Conservation (phyloP, 108 stramenopile genomes). For the Epipyxis sp. region DNA sequence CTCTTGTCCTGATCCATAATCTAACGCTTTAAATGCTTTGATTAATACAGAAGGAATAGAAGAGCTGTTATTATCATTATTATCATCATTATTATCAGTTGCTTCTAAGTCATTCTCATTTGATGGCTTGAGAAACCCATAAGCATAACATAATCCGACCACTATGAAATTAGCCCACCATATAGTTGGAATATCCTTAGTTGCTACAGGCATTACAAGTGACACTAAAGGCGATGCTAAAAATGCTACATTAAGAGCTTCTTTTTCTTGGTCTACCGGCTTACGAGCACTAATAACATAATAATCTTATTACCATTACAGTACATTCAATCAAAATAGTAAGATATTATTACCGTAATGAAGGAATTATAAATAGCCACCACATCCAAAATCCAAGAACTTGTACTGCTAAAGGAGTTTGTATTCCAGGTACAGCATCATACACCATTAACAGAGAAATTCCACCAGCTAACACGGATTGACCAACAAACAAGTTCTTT, state of each 20-base stretch:
- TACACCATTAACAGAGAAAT: conserved; percentile 77
- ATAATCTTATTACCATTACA: too few species aligned
- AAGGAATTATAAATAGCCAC: conserved; percentile 95
- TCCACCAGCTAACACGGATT: conserved; percentile 74
- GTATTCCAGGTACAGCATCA: conserved; percentile 44
- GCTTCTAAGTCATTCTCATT: not conserved
- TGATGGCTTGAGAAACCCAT: not conserved
- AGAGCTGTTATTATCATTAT: not conserved
- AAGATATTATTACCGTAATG: conserved; percentile 41
- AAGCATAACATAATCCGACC: conserved; percentile 26
- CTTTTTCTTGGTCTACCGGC: conserved; percentile 79
- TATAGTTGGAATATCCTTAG: conserved; percentile 80
- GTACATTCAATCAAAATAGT: too few species aligned
- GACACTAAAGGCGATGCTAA: conserved; percentile 78
- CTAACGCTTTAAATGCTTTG: conserved; percentile 21
- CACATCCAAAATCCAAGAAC: conserved; percentile 96
- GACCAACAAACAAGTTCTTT: conserved; percentile 82
- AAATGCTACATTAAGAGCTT: conserved; percentile 89
- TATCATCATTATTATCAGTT: not conserved
- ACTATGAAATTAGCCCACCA: conserved; percentile 52
- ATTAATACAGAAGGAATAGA: not conserved
- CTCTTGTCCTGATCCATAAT: conserved; percentile 23
- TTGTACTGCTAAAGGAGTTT: conserved; percentile 75
- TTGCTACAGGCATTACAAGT: conserved; percentile 75
- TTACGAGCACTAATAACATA: conserved; percentile 60